These are phyloP conservation scores for Suillus sp. DNA, from an alignment of 768 basidiomycete genomes.

Conservation along the genomic window DNA sequence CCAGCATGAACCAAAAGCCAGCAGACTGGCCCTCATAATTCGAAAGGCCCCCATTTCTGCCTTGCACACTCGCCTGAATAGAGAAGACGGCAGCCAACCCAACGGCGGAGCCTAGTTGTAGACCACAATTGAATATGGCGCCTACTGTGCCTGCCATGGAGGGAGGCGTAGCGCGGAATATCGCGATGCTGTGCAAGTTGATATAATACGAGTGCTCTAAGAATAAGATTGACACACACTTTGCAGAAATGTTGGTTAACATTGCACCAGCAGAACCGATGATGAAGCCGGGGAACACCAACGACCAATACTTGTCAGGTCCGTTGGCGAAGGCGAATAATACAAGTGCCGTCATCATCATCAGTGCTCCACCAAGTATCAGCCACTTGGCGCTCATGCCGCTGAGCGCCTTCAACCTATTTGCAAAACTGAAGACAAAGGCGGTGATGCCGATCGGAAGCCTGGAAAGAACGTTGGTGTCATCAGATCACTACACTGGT, in stretches of 20 bases:
- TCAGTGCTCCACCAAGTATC: conserved; percentile 38
- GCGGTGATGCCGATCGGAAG: conserved; percentile 41
- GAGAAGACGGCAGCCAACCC: conserved; percentile 42
- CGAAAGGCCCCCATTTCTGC: conserved; percentile 3
- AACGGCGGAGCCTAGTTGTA: conserved; percentile 49
- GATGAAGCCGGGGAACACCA: conserved; percentile 15
- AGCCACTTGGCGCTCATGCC: conserved; percentile 40
- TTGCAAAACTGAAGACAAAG: conserved; percentile 36
- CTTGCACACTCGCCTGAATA: conserved; percentile 23
- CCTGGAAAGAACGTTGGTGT: conserved; percentile 17
- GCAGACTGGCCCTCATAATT: conserved; percentile 41
- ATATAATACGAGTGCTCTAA: not conserved
- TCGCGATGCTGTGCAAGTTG: conserved; percentile 38
- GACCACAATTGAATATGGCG: conserved; percentile 49
- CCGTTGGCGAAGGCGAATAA: conserved; percentile 42
- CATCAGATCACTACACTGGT: not conserved
- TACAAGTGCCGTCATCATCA: conserved; percentile 38
- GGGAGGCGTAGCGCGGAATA: conserved; percentile 45
- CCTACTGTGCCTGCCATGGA: conserved; percentile 47
- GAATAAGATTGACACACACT: conserved; percentile 32
- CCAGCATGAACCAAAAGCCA: conserved; percentile 41
- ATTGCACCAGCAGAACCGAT: conserved; percentile 1
- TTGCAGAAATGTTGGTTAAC: conserved; percentile 34
- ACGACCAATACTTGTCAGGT: conserved; percentile 42
- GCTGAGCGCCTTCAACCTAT: conserved; percentile 29